Evolutionary conservation across 2,329 filamentous ascomycete species (phyloP), one percentile per base, ranked within the genome.

Genomic region (Gyromitra esculenta): DNA sequence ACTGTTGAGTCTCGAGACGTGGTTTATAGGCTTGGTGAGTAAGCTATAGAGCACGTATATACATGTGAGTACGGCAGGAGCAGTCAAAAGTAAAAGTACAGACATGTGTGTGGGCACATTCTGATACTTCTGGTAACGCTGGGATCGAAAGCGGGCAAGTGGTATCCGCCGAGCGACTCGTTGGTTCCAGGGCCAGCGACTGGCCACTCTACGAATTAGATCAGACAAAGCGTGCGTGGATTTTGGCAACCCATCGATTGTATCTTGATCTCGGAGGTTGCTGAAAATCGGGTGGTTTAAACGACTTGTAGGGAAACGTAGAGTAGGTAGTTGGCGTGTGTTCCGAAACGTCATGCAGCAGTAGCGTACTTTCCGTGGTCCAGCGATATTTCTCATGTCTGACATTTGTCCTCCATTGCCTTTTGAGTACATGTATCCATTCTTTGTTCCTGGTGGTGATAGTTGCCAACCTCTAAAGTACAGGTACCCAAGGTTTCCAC

Each of bases 161-260:
- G 64, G 64, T 39, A 64, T 64, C 72, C 72, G 64, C 65, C 72
- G 62, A 74, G 69, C 64, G 48, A 68, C 64, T 25, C 39, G 43
- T 48, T 70, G 67, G 67, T 54, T 62, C 56, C 63, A 39, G 71
- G 64, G 54, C 35, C 21, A 18, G 35, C 39, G 48, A 67, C 62
- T 66, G 52, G 41, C 41, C 52, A 31, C 70, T 73, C 45, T 72
- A 59, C 37, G 45, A 56, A 15, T 8, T 56, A 45, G 63, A 9
- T 15, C 43, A 45, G 15, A 45, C 25, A 31, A 31, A 31, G 25
- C 2, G 25, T 15, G 18, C 18, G 54, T 50, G 37, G 43, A 56
- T 69, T 64, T 63, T 56, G 64, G 43, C 64, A 66, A 52, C 25
- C 66, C 60, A 18, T 66, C n/a, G 39, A 66, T 73, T 63, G 18